Evolutionary conservation across 306 rosid genomes (phyloP).

Genomic region (Vigna trinervia): DNA sequence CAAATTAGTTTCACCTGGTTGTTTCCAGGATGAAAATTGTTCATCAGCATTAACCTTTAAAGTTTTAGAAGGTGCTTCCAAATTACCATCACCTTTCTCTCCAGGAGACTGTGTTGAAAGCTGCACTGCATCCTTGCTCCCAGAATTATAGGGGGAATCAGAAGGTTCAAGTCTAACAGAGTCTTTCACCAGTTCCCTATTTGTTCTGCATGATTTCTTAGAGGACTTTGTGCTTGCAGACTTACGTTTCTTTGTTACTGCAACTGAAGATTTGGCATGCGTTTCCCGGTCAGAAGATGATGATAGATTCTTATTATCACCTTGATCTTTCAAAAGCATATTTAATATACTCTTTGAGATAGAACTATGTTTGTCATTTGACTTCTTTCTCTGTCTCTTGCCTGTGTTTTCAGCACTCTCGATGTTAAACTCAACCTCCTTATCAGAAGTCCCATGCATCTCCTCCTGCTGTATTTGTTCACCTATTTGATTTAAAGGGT

Average conservation of each 20-base stretch:
- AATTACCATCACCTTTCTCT: conserved; percentile 33
- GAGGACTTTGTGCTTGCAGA: conserved; percentile 32
- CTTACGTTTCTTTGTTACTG: conserved; percentile 33
- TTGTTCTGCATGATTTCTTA: conserved; percentile 39
- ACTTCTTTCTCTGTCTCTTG: conserved; percentile 51
- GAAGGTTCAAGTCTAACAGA: conserved; percentile 37
- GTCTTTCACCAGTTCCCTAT: conserved; percentile 11
- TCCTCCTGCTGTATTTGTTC: conserved; percentile 41
- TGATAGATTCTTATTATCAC: conserved; percentile 39
- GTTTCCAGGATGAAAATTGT: conserved; percentile 23
- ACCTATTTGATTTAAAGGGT: conserved; percentile 50
- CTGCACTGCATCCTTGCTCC: conserved; percentile 21
- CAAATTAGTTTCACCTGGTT: conserved; percentile 38
- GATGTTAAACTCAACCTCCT: conserved; percentile 39
- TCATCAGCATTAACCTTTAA: conserved; percentile 29
- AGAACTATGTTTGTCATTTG: conserved; percentile 57
- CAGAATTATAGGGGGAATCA: conserved; percentile 28
- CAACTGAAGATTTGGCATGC: conserved; percentile 27
- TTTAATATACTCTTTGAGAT: conserved; percentile 43
- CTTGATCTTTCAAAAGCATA: conserved; percentile 49
- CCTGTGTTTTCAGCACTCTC: conserved; percentile 44
- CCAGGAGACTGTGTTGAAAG: conserved; percentile 7
- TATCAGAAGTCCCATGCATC: conserved; percentile 35
- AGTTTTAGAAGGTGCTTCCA: conserved; percentile 12
- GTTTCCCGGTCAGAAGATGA: conserved; percentile 38